These are phyloP conservation scores for Pulveroboletus ravenelii DNA, from an alignment of 768 basidiomycete genomes.

Conservation along the genomic window DNA sequence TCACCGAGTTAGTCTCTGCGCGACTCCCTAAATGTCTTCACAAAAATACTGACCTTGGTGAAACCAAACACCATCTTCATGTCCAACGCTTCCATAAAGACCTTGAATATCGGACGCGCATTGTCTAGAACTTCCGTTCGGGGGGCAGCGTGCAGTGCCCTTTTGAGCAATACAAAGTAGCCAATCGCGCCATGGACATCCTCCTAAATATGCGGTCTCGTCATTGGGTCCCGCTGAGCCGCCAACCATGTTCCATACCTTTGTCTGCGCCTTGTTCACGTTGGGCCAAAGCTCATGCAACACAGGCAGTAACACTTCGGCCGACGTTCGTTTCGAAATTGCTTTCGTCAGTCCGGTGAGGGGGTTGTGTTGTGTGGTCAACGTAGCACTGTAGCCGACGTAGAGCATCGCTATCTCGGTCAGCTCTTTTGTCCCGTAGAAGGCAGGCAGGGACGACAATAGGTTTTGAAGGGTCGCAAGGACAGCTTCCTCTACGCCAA, in stretches of 20 bases:
- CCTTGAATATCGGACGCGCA: conserved; percentile 63
- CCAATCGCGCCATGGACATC: conserved; percentile 24
- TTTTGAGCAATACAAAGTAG: conserved; percentile 68
- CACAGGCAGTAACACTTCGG: conserved; percentile 63
- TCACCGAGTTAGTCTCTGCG: neutral
- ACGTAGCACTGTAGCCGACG: conserved; percentile 37
- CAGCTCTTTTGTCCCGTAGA: conserved; percentile 67
- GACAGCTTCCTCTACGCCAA: conserved; percentile 29
- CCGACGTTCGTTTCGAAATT: conserved; percentile 64
- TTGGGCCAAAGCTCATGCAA: conserved; percentile 55
- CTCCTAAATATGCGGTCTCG: conserved; percentile 17
- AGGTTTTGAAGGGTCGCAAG: conserved; percentile 60
- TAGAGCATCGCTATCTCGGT: conserved; percentile 52
- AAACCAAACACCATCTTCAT: conserved; percentile 33
- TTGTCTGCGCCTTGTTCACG: conserved; percentile 31
- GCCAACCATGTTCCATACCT: conserved; percentile 27
- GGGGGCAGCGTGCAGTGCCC: conserved; percentile 58
- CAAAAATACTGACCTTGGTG: conserved; percentile 24
- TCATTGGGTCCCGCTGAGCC: neutral
- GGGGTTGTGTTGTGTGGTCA: conserved; percentile 20
- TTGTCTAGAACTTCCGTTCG: conserved; percentile 62
- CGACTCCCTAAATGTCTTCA: neutral
- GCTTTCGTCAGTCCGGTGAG: conserved; percentile 50
- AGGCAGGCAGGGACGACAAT: conserved; percentile 72
- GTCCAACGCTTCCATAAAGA: conserved; percentile 78